Base-by-base conservation (phyloP, 805 yeast genomes). In the Schwanniomyces yamadae region DNA sequence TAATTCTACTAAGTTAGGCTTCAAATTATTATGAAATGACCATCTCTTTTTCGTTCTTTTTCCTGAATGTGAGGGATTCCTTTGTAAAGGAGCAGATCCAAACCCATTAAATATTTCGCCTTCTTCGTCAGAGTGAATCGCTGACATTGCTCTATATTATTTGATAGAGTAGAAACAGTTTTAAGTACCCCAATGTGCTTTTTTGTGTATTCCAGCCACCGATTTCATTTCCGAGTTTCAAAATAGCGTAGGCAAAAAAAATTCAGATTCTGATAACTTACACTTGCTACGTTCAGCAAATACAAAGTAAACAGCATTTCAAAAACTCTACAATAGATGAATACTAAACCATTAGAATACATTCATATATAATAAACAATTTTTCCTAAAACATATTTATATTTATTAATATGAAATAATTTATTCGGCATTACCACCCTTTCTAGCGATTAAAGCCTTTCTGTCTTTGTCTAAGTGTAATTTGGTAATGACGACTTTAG, bases 381-480 rank as follows among this genome's bases (percentile, higher is more conserved):
- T 28, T 26, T 33, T 27, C 32, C 28, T 31, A 33, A 30, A 26
- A 32, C 39, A 31, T 38, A 42, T 39, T 34, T 32, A 39, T 37
- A 34, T 40, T 36, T 40, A 42, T 37, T 44, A 21, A 33, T 31
- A 37, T 37, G 35, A 37, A 36, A 35, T 44, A 41, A 50, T 68
- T 78, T 87, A 88, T 80, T 89, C 95, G 67, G 78, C 78, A 71
- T 86, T 89, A 69, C 98, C 98, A 73, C 97, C 96, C 82, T 91
- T 91, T 84, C 95, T 89, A 69, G 78, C 80, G 67, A 91, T 87
- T 77, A 91, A 83, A 71, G 86, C 95, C 82, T 91, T 90, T 82
- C 99, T 86, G 85, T 91, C 95, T 78, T 86, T 86, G 84, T 91
- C 97, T 72, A 93, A 84, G 82, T 89, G 87, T 73, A 93, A 81